Percentiles rank a stretch among this genome's conserved stretches.
phyloP scores from a whole-genome alignment of 1,139 yeast species.

The Debaryomyces sp. region DNA sequence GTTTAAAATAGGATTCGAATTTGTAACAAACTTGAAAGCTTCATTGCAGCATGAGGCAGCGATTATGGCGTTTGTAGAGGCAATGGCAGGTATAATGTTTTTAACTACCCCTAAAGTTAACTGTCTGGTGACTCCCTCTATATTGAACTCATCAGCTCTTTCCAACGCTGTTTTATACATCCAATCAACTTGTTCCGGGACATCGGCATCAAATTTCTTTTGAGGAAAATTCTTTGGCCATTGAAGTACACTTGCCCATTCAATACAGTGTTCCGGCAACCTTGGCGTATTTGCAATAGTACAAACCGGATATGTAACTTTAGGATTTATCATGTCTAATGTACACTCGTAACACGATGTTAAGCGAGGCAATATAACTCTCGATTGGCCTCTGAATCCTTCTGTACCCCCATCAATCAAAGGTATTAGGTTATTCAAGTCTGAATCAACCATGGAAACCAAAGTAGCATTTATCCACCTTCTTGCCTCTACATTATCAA shows the following conservation, averaged over 20 bases:
- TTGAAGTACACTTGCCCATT: constrained; percentile 81
- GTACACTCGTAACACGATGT: constrained; percentile 95
- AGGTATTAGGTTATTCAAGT: constrained; percentile 66
- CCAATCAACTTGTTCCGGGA: constrained; percentile 67
- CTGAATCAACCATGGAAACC: constrained; percentile 60
- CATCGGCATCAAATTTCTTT: constrained; percentile 65
- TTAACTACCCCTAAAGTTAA: constrained; percentile 88
- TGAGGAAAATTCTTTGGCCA: constrained; percentile 63
- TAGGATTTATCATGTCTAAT: constrained; percentile 70
- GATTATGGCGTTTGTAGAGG: constrained; percentile 89
- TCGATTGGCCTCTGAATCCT: constrained; percentile 90
- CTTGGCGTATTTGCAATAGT: constrained; percentile 95
- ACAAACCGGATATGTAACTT: constrained; percentile 83
- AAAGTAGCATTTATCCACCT: constrained; percentile 87
- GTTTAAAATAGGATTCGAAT: constrained; percentile 65
- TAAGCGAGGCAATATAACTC: constrained; percentile 82
- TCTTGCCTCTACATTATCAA: constrained; percentile 89
- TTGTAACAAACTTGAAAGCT: constrained; percentile 75
- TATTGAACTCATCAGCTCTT: constrained; percentile 68
- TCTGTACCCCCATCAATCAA: constrained; percentile 96
- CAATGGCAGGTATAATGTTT: constrained; percentile 91
- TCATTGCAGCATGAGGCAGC: constrained; percentile 94
- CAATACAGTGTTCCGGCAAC: constrained; percentile 91
- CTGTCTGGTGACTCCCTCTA: constrained; percentile 70
- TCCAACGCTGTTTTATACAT: constrained; percentile 56